Evolutionary conservation across 2,329 filamentous ascomycete species (phyloP).

Genomic region (Diplodia sapinea): DNA sequence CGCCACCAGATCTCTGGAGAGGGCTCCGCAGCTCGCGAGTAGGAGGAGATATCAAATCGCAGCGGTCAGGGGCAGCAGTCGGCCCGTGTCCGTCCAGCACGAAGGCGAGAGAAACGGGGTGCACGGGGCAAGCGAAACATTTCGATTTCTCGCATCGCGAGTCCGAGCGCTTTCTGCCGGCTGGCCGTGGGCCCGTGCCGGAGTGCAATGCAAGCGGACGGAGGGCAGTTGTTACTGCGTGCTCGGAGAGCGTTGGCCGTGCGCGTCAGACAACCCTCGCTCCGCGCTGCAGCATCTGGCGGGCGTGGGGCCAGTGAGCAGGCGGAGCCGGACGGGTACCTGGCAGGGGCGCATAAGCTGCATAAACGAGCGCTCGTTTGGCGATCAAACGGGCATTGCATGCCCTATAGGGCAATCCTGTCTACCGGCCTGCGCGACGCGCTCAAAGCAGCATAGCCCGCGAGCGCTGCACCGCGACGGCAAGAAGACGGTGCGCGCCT

Average conservation of each 20-base stretch:
- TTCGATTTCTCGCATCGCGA: slow-evolving; percentile 20
- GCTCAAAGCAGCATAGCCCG: slow-evolving; percentile 3
- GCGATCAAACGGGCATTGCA: slow-evolving; percentile 28
- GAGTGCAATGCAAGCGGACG: neutral
- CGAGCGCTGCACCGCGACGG: neutral
- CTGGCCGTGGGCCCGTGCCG: neutral
- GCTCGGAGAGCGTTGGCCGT: neutral
- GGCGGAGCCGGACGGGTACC: slow-evolving; percentile 20
- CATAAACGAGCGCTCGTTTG: slow-evolving; percentile 19
- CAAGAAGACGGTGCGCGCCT: slow-evolving; percentile 22
- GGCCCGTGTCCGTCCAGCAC: neutral
- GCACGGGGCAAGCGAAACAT: slow-evolving; percentile 26
- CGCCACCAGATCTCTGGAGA: slow-evolving; percentile 15
- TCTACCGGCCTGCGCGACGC: neutral
- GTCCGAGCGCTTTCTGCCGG: slow-evolving; percentile 5
- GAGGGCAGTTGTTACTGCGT: neutral
- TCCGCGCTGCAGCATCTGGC: slow-evolving; percentile 4
- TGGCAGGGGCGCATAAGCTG: slow-evolving; percentile 26
- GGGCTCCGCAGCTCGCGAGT: neutral
- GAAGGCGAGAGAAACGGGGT: neutral
- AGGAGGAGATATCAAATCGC: slow-evolving; percentile 1
- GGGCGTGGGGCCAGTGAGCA: slow-evolving; percentile 9
- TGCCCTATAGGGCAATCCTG: slow-evolving; percentile 20
- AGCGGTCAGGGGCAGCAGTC: neutral
- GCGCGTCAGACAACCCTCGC: slow-evolving; percentile 13